Evolutionary conservation across 192 early-diverging fungal species (phyloP), one percentile per base, ranked within the genome.

Genomic region (Obelidium mucronatum): DNA sequence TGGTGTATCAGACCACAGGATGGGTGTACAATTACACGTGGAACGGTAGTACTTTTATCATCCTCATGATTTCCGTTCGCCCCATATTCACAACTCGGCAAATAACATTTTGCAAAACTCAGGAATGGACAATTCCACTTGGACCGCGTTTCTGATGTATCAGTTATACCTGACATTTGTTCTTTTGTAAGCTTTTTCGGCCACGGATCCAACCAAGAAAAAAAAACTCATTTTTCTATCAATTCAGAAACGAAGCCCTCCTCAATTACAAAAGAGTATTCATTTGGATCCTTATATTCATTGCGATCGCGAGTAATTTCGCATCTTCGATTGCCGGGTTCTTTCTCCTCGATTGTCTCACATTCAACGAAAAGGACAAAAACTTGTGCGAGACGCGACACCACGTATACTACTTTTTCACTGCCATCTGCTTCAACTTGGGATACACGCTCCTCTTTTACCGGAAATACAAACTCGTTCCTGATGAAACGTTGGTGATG

Each of bases 401-500:
- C 15, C 70, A 72, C 70, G 70, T 31, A 36, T 44, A 44, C 34
- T 72, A 72, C 55, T 30, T 72, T 59, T 59, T 72, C 52, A 36
- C 24, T 15, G 8, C 34, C 17, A 6, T 59, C 8, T 55, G 30
- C 35, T 72, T 72, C 31, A 42, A 28, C n/a, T 17, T 33, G 11
- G 70, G 70, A 5, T 72, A 59, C 34, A 15, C 36, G 22, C 30
- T 72, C 13, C 54, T 72, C 0, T 72, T 34, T 59, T 54, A 35
- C 24, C 70, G 70, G 1, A 72, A 72, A 26, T 11, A 59, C 17
- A 72, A 72, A n/a, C 34, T 72, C 2, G 52, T 53, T 3, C 70
- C 70, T 19, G 70, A 72, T 6, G 59, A 19, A 15, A 40, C 31
- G 22, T 36, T 35, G 63, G 63, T 40, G 63, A 19, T n/a, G 15